Evolutionary conservation across 371 early-diverging fungal genomes (phyloP).

Genomic region (Coemansia linderi): DNA sequence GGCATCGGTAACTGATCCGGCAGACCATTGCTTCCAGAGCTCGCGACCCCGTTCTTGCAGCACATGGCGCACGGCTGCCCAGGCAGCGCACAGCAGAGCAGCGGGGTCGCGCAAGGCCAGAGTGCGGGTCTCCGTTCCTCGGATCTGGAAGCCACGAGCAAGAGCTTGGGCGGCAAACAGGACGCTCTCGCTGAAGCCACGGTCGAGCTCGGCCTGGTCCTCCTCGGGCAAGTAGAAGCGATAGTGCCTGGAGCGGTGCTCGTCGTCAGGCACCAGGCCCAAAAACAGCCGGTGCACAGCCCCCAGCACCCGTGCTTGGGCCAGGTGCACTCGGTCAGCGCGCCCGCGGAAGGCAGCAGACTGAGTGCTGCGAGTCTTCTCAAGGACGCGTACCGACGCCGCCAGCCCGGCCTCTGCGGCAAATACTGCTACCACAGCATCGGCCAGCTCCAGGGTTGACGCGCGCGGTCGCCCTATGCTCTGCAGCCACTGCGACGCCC

Average conservation of each 20-base stretch:
- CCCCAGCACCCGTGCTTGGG: constrained; percentile 54
- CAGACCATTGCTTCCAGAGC: constrained; percentile 22
- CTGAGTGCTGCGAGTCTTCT: constrained; percentile 35
- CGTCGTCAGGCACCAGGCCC: constrained; percentile 39
- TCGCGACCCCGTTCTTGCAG: constrained; percentile 40
- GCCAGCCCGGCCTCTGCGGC: constrained; percentile 53
- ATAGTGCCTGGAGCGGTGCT: constrained; percentile 56
- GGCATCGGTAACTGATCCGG: constrained; percentile 1
- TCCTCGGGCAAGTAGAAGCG: constrained; percentile 60
- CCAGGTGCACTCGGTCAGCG: constrained; percentile 58
- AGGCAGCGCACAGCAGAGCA: constrained; percentile 55
- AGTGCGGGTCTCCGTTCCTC: constrained; percentile 62
- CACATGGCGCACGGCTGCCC: constrained; percentile 59
- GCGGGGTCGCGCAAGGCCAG: constrained; percentile 55
- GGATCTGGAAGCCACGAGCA: constrained; percentile 61
- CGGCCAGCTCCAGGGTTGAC: constrained; percentile 13
- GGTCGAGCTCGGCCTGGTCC: constrained; percentile 63
- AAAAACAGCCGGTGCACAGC: constrained; percentile 33
- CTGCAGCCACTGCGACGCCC: constrained; percentile 24
- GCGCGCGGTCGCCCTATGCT: neutral
- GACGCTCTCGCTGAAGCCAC: constrained; percentile 64
- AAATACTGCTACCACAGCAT: constrained; percentile 18
- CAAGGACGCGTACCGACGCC: constrained; percentile 41
- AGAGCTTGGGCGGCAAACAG: constrained; percentile 66
- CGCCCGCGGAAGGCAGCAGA: constrained; percentile 51